phyloP scores from a whole-genome alignment of 2,329 filamentous ascomycete species.

The Thielaviopsis ethacetica region DNA sequence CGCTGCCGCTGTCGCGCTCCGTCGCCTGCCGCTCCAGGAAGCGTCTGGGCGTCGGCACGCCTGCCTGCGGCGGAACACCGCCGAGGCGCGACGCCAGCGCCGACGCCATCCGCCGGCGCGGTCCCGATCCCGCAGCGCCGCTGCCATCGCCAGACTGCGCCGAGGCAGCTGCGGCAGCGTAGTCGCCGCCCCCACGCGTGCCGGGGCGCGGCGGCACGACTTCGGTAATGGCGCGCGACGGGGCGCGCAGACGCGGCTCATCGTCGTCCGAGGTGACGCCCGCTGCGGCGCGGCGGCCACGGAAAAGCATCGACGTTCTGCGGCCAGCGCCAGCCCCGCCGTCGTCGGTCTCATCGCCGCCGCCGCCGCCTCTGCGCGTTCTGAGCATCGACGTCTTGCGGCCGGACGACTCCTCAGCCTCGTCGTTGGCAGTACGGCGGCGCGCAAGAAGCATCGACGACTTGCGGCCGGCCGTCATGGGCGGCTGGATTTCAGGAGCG shows the following conservation, averaged over 20 bases:
- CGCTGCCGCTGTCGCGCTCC: slow-evolving; percentile 6
- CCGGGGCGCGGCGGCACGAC: slow-evolving; percentile 23
- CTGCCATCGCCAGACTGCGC: slow-evolving; percentile 18
- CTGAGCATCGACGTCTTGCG: slow-evolving; percentile 31
- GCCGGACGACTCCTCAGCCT: slow-evolving; percentile 28
- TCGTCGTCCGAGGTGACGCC: slow-evolving; percentile 32
- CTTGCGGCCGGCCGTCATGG: slow-evolving; percentile 23
- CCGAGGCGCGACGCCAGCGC: slow-evolving; percentile 31
- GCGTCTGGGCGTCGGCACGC: slow-evolving; percentile 6
- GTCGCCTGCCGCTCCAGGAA: slow-evolving; percentile 10
- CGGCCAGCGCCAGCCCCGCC: slow-evolving; percentile 15
- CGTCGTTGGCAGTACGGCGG: slow-evolving; percentile 32
- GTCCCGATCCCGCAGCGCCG: slow-evolving; percentile 27
- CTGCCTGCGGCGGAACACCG: slow-evolving; percentile 13
- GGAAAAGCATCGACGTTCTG: slow-evolving; percentile 26
- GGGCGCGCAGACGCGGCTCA: slow-evolving; percentile 30
- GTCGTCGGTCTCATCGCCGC: slow-evolving; percentile 24
- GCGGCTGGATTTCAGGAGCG: slow-evolving; percentile 1
- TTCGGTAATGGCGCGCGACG: slow-evolving; percentile 43
- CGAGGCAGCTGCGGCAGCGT: background rate
- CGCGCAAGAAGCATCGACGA: slow-evolving; percentile 35
- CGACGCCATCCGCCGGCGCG: slow-evolving; percentile 35
- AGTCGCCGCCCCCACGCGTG: slow-evolving; percentile 23
- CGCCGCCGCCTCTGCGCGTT: slow-evolving; percentile 25
- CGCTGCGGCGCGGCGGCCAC: slow-evolving; percentile 29